These are phyloP conservation scores for Zoysia matrella DNA, from an alignment of 202 grass and related monocot genomes.

Conservation along the genomic window DNA sequence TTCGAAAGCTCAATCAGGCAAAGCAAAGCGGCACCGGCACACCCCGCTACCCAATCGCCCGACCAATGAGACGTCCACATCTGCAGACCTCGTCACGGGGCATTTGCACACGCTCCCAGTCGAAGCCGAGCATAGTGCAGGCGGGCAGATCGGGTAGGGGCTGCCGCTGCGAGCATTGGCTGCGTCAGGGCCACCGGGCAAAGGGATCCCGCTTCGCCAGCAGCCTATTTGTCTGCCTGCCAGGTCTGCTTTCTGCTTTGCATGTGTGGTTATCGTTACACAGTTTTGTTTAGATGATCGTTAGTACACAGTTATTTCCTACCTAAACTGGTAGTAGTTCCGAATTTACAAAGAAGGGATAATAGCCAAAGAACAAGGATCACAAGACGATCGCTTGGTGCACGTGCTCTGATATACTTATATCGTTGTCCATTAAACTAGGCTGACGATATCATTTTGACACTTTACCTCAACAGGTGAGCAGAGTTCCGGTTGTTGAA, in stretches of 20 bases:
- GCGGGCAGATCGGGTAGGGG: constrained; percentile 5
- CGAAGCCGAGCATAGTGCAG: constrained; percentile 19
- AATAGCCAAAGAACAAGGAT: background rate
- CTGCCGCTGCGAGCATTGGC: background rate
- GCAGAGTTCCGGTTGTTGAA: background rate
- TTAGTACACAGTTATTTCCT: background rate
- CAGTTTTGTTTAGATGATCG: background rate
- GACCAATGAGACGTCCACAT: constrained; percentile 14
- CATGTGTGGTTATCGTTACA: constrained; percentile 13
- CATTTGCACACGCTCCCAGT: constrained; percentile 28
- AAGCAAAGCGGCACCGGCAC: background rate
- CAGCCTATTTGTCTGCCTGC: constrained; percentile 23
- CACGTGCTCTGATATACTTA: background rate
- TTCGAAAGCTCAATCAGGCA: constrained; percentile 20
- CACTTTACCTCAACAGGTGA: background rate
- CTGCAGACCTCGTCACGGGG: constrained; percentile 41
- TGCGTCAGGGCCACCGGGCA: constrained; percentile 17
- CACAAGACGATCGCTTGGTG: background rate
- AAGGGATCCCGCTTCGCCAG: constrained; percentile 32
- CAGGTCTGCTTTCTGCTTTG: background rate
- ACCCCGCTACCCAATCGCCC: background rate
- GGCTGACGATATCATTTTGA: background rate
- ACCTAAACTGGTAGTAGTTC: background rate
- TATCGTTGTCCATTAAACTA: background rate
- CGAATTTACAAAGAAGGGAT: background rate